Evolutionary conservation across 2,329 filamentous ascomycete species (phyloP).

Genomic region (Colletotrichum orbiculare): DNA sequence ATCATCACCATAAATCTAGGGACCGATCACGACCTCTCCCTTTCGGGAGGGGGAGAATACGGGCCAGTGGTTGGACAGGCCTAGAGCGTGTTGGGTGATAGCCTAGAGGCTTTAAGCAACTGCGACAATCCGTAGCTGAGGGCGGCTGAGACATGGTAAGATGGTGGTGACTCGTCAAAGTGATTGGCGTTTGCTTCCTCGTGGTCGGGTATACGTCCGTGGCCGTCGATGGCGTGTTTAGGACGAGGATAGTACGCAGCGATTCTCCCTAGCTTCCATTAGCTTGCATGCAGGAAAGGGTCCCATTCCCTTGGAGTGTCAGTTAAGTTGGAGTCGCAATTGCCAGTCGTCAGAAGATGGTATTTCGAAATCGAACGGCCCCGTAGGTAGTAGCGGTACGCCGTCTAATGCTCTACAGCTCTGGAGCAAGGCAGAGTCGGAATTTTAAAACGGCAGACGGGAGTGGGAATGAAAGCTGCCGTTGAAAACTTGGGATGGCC

Average conservation of each 20-base stretch:
- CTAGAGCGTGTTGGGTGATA: conserved; percentile 2
- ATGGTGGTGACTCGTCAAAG: background rate
- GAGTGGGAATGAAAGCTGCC: no score
- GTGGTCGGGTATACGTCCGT: conserved; percentile 2
- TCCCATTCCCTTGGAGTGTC: conserved; percentile 31
- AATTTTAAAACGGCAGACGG: no score
- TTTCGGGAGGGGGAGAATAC: conserved; percentile 1
- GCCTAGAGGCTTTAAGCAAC: conserved; percentile 6
- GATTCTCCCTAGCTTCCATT: conserved; percentile 23
- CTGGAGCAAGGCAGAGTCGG: background rate
- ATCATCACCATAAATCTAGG: background rate
- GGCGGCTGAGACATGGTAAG: conserved; percentile 18
- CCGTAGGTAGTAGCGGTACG: background rate
- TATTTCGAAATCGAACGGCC: conserved; percentile 22
- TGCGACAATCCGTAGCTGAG: conserved; percentile 16
- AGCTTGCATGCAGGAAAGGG: conserved; percentile 26
- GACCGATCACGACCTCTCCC: conserved; percentile 15
- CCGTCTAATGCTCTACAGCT: conserved; percentile 1
- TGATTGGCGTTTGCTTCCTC: conserved; percentile 3
- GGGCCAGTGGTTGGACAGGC: conserved; percentile 6
- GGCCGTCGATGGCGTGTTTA: conserved; percentile 9
- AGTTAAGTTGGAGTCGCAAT: conserved; percentile 33
- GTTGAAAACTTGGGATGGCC: no score
- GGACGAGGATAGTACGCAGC: conserved; percentile 12
- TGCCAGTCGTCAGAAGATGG: conserved; percentile 9